Conservation (phyloP, 192 early-diverging fungal genomes). For the Obelidium mucronatum region DNA sequence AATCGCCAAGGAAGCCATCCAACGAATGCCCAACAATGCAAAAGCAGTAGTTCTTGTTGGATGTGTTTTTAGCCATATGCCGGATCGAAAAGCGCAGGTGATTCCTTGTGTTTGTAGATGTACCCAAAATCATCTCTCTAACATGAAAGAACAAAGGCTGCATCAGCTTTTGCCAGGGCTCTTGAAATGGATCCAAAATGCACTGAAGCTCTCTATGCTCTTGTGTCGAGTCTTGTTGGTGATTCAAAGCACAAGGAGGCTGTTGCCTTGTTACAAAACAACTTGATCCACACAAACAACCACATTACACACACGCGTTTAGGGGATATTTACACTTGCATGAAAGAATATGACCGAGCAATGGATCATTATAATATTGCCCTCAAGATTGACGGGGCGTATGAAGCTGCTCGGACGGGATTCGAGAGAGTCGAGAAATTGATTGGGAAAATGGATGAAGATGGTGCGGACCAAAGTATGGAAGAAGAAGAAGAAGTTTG, state of each 20-base stretch:
- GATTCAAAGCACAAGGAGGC: constrained; percentile 10
- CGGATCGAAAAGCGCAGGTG: constrained; percentile 13
- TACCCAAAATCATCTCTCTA: no score
- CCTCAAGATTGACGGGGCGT: background rate
- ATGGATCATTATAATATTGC: constrained; percentile 26
- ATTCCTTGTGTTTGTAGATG: no score
- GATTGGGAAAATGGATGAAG: background rate
- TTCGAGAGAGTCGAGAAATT: constrained; percentile 18
- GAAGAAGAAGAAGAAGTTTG: constrained; percentile 17
- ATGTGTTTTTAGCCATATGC: constrained; percentile 15
- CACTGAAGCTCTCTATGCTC: constrained; percentile 24
- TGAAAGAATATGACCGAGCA: constrained; percentile 22
- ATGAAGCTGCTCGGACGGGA: constrained; percentile 14
- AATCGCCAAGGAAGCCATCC: constrained; percentile 19
- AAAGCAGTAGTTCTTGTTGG: constrained; percentile 19
- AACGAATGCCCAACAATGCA: constrained; percentile 23
- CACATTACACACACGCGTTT: constrained; percentile 19
- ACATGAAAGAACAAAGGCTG: no score
- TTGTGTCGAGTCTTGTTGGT: background rate
- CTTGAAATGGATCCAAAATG: constrained; percentile 29
- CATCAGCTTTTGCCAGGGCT: constrained; percentile 26
- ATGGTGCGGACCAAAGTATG: background rate
- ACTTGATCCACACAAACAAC: background rate
- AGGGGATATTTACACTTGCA: constrained; percentile 24
- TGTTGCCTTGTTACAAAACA: background rate